phyloP scores from a whole-genome alignment of 2,329 filamentous ascomycete species.

The Trichophyton simii region DNA sequence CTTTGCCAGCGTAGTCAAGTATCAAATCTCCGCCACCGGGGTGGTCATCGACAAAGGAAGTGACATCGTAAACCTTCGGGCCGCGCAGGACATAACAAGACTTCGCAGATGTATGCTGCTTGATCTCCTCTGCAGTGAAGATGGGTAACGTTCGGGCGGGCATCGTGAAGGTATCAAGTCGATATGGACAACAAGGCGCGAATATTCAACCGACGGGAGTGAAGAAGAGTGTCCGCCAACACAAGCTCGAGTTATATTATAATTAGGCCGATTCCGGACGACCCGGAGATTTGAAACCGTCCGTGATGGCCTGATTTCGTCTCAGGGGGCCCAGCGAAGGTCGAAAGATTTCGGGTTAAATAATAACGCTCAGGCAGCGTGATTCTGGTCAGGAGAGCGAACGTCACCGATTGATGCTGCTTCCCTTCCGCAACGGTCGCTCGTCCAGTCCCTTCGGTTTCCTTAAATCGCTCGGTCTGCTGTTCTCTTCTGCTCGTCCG shows the following conservation, averaged over 20 bases:
- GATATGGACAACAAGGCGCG: neutral
- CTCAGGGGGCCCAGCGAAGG: neutral
- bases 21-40: slow-evolving; percentile 83
- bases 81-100: slow-evolving; percentile 92
- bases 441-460: neutral
- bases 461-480: neutral
- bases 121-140: slow-evolving; percentile 67
- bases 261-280: slow-evolving; percentile 2
- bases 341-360: neutral
- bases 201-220: neutral
- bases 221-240: neutral
- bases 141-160: slow-evolving; percentile 71
- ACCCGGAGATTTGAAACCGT: slow-evolving; percentile 3
- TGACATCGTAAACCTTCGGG: slow-evolving; percentile 86
- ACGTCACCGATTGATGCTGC: neutral
- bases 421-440: neutral
- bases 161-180: slow-evolving; percentile 42
- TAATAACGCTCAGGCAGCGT: neutral
- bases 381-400: neutral
- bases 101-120: slow-evolving; percentile 61
- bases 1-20: slow-evolving; percentile 78
- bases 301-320: slow-evolving; percentile 4
- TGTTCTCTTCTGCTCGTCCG: neutral
- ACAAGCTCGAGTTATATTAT: neutral
- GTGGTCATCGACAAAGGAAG: slow-evolving; percentile 78